Evolutionary conservation across 345 rosid species (phyloP).

Genomic region (Euphorbia peplus): DNA sequence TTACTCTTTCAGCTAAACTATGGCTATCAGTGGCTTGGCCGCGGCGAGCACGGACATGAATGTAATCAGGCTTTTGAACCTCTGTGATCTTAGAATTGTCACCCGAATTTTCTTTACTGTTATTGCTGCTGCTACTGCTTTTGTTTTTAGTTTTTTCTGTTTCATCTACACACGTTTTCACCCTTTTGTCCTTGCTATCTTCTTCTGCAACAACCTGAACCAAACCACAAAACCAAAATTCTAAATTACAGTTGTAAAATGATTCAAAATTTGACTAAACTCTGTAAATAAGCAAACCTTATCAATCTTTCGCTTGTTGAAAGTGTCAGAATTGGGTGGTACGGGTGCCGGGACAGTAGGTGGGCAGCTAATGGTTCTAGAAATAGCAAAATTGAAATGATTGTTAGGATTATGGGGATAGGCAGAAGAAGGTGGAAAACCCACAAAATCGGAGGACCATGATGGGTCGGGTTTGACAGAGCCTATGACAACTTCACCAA

Average conservation of each 20-base stretch:
- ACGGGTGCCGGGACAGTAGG: conserved; percentile 25
- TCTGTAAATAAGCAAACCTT: background rate
- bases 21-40: conserved; percentile 99
- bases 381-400: conserved; percentile 23
- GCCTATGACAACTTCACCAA: conserved; percentile 26
- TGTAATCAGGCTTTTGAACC: conserved; percentile 71
- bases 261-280: background rate
- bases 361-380: conserved; percentile 48
- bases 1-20: conserved; percentile 95
- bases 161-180: conserved; percentile 43
- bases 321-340: conserved; percentile 32
- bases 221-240: background rate
- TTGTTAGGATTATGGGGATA: conserved; percentile 13
- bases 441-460: conserved; percentile 24
- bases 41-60: conserved; percentile 93
- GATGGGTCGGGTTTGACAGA: conserved; percentile 48
- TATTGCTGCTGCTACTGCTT: conserved; percentile 30
- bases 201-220: conserved; percentile 41
- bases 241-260: background rate
- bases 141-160: conserved; percentile 48
- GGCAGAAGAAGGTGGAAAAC: conserved; percentile 31
- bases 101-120: conserved; percentile 47
- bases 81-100: conserved; percentile 64
- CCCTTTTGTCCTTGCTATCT: conserved; percentile 35
- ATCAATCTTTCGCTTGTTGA: conserved; percentile 65